A percentile compares a stretch with the other conserved stretches of the same genome.
Evolutionary conservation across 2,329 filamentous ascomycete species (phyloP).

Genomic region (Botrytis hyacinthi): DNA sequence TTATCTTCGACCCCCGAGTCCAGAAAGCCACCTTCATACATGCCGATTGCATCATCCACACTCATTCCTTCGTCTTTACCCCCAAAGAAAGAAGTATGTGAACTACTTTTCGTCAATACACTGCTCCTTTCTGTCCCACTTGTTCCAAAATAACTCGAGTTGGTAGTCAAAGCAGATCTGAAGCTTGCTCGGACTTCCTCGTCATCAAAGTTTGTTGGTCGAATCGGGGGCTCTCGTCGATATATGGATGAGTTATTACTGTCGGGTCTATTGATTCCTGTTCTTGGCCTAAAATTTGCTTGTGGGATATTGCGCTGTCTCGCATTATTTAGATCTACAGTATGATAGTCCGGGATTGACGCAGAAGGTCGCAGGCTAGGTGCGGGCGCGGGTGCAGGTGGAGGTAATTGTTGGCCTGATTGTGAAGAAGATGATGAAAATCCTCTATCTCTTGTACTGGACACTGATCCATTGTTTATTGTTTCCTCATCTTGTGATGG

Average conservation of each 20-base stretch:
- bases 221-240: conserved; percentile 32
- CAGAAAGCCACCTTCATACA: conserved; percentile 64
- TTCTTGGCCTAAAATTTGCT: conserved; percentile 28
- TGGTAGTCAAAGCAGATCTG: conserved; percentile 58
- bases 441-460: conserved; percentile 32
- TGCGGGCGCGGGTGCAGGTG: conserved; percentile 11
- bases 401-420: conserved; percentile 26
- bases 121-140: conserved; percentile 78
- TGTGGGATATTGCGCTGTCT: conserved; percentile 36
- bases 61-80: conserved; percentile 55
- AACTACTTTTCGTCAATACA: conserved; percentile 75
- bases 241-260: conserved; percentile 31
- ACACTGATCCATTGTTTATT: conserved; percentile 22
- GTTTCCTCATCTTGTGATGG: conserved; percentile 29
- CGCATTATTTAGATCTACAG: conserved; percentile 34
- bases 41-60: conserved; percentile 67
- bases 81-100: conserved; percentile 59
- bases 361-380: conserved; percentile 33
- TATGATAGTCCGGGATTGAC: conserved; percentile 39
- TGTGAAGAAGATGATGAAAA: conserved; percentile 36
- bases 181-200: conserved; percentile 55
- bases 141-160: conserved; percentile 58
- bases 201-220: conserved; percentile 31
- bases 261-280: conserved; percentile 30
- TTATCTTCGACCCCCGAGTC: conserved; percentile 48